Conservation (phyloP, 768 basidiomycete genomes). For the Sistotremastrum suecicum region DNA sequence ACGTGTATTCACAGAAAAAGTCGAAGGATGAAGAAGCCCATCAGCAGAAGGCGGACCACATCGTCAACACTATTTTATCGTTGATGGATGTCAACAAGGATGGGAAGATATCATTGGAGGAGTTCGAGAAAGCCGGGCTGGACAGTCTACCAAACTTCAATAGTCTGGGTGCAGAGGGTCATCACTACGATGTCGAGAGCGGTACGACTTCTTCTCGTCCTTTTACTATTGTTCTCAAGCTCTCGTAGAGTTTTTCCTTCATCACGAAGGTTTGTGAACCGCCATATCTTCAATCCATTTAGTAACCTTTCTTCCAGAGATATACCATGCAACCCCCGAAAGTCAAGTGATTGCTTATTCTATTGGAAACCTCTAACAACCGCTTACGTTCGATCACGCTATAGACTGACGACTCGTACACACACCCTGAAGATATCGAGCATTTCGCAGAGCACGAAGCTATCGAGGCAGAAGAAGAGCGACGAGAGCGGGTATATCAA, state of each 20-base stretch:
- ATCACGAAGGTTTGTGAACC: constrained; percentile 71
- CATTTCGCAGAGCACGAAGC: constrained; percentile 82
- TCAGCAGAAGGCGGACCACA: constrained; percentile 64
- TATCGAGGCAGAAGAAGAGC: constrained; percentile 76
- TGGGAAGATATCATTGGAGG: constrained; percentile 50
- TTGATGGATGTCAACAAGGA: constrained; percentile 65
- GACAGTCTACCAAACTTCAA: constrained; percentile 75
- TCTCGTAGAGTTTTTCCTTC: constrained; percentile 76
- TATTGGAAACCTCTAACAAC: too few species aligned
- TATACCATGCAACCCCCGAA: constrained; percentile 91
- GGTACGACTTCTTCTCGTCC: constrained; percentile 31
- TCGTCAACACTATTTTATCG: constrained; percentile 58
- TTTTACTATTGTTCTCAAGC: constrained; percentile 1
- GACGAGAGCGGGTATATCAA: constrained; percentile 71
- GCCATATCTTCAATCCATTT: constrained; percentile 1
- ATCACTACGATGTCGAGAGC: constrained; percentile 87
- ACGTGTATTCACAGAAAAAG: constrained; percentile 73
- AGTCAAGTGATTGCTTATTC: constrained; percentile 30
- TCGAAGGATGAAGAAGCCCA: constrained; percentile 74
- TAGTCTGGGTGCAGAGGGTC: constrained; percentile 74
- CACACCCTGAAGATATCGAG: constrained; percentile 83
- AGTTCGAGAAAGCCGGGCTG: constrained; percentile 60
- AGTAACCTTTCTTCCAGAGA: constrained; percentile 32
- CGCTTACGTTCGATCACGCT: too few species aligned
- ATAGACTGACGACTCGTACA: constrained; percentile 86